These are phyloP conservation scores for Kwoniella newhampshirensis DNA, from an alignment of 768 basidiomycete genomes.

Conservation along the genomic window DNA sequence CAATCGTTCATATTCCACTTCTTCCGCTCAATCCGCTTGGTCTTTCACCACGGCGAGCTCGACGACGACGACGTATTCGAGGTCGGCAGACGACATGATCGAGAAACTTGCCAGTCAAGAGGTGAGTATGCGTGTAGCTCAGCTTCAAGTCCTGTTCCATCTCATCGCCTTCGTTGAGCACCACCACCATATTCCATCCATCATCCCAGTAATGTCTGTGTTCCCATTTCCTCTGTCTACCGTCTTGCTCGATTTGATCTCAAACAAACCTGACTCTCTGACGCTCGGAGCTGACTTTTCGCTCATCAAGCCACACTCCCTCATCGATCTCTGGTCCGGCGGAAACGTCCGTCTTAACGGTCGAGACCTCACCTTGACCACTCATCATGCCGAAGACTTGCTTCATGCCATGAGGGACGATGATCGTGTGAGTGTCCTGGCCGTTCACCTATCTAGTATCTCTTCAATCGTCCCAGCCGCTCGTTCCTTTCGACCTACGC, in stretches of 20 bases:
- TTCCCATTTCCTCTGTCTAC: too few relatives aligned
- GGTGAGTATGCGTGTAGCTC: too few relatives aligned
- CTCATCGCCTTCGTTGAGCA: too few relatives aligned
- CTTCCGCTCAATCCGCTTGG: constrained; percentile 33
- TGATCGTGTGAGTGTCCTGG: constrained; percentile 29
- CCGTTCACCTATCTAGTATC: too few relatives aligned
- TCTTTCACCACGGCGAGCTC: constrained; percentile 23
- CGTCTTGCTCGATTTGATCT: neutral
- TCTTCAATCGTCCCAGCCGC: too few relatives aligned
- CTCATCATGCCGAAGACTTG: constrained; percentile 34
- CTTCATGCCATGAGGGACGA: constrained; percentile 33
- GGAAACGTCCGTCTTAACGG: constrained; percentile 43
- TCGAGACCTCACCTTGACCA: constrained; percentile 37
- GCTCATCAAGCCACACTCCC: constrained; percentile 21
- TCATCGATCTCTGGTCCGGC: constrained; percentile 46
- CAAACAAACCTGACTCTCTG: neutral
- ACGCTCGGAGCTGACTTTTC: neutral
- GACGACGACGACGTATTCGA: constrained; percentile 30
- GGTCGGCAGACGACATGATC: constrained; percentile 39
- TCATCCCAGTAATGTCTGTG: too few relatives aligned
- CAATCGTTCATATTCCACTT: constrained; percentile 16
- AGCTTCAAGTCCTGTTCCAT: too few relatives aligned
- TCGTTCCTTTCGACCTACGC: too few relatives aligned
- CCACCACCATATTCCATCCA: neutral
- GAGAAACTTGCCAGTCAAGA: constrained; percentile 33